These are phyloP conservation scores for Lagenidium giganteum DNA, from an alignment of 352 stramenopile genomes.

Conservation along the genomic window DNA sequence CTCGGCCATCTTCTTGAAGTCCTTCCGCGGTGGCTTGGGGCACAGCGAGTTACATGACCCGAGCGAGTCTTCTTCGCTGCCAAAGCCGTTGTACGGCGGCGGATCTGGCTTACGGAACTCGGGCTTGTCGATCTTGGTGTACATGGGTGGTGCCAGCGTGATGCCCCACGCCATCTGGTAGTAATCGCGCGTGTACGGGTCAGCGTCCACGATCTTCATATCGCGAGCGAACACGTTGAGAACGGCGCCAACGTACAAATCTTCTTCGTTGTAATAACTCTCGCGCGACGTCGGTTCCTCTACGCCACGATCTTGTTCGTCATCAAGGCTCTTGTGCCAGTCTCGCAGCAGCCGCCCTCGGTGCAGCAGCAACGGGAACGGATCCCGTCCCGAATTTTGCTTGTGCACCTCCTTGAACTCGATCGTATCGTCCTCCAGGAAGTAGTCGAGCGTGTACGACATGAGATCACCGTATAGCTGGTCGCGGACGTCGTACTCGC, in stretches of 20 bases:
- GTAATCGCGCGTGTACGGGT: constrained; percentile 73
- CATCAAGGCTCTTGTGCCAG: constrained; percentile 53
- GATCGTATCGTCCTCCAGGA: constrained; percentile 86
- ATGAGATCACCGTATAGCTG: constrained; percentile 79
- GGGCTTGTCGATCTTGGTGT: constrained; percentile 34
- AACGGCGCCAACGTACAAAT: constrained; percentile 56
- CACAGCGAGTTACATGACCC: constrained; percentile 54
- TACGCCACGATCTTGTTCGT: constrained; percentile 75
- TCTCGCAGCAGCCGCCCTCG: constrained; percentile 60
- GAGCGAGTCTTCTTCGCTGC: constrained; percentile 73
- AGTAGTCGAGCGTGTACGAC: constrained; percentile 80
- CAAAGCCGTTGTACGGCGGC: constrained; percentile 69
- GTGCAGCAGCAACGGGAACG: constrained; percentile 71
- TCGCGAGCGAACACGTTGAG: constrained; percentile 63
- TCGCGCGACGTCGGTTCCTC: constrained; percentile 55
- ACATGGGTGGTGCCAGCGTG: constrained; percentile 32
- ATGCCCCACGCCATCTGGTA: constrained; percentile 65
- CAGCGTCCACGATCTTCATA: constrained; percentile 73
- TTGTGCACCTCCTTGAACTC: constrained; percentile 84
- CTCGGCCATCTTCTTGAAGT: constrained; percentile 75
- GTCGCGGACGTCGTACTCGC: constrained; percentile 80
- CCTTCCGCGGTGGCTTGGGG: constrained; percentile 70
- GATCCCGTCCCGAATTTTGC: constrained; percentile 76
- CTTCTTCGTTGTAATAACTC: constrained; percentile 69
- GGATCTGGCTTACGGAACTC: constrained; percentile 54